Evolutionary conservation across 345 rosid genomes (phyloP).

Genomic region (Salix udensis): DNA sequence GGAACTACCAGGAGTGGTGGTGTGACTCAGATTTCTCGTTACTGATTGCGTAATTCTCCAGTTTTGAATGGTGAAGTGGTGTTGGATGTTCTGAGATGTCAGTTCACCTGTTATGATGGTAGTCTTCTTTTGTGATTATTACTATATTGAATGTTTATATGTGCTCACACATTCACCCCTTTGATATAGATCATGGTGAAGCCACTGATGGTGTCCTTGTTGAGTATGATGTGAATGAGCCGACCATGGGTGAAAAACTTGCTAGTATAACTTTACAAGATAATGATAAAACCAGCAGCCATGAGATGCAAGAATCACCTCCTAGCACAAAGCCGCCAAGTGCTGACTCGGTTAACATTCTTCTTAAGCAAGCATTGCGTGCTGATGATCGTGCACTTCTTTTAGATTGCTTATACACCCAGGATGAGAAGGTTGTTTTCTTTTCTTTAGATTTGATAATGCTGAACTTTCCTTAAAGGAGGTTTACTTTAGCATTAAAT

Average conservation of each 20-base stretch:
- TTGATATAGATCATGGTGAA: constrained; percentile 48
- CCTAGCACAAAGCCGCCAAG: constrained; percentile 58
- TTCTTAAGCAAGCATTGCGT: constrained; percentile 81
- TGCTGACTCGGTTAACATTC: constrained; percentile 80
- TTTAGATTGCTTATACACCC: constrained; percentile 83
- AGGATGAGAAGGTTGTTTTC: constrained; percentile 67
- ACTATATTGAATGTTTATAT: not conserved
- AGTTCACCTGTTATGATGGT: not conserved
- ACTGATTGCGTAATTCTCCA: not conserved
- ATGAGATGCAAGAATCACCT: constrained; percentile 33
- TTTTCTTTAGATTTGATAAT: not conserved
- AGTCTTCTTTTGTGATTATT: not conserved
- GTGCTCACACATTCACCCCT: not conserved
- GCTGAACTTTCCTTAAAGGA: not conserved
- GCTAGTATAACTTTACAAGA: constrained; percentile 48
- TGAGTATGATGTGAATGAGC: constrained; percentile 68
- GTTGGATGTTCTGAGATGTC: not conserved
- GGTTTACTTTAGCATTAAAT: not conserved
- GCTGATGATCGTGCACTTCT: constrained; percentile 87
- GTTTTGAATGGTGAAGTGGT: not conserved
- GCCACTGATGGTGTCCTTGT: constrained; percentile 58
- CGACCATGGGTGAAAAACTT: constrained; percentile 90
- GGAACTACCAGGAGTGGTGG: not conserved
- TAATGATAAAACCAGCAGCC: constrained; percentile 22
- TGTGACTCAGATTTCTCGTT: not conserved